Conservation (phyloP, 176 grass and related monocot genomes). For the Eleusine indica region DNA sequence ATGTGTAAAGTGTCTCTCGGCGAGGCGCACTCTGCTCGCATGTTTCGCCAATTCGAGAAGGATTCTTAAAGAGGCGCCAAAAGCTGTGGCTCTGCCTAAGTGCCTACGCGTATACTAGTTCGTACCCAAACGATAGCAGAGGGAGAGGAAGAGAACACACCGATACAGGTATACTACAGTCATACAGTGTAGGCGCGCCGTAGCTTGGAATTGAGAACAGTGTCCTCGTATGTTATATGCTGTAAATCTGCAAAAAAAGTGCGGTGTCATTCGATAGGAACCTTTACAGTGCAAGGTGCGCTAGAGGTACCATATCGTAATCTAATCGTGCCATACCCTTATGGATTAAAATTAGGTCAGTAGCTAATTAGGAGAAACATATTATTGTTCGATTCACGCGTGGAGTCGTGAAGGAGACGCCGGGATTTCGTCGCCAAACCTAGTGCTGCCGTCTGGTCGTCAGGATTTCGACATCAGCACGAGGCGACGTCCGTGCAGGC, state of each 20-base stretch:
- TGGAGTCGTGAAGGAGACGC: no score
- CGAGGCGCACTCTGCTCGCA: background rate
- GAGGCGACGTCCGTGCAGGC: no score
- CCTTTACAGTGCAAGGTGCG: no score
- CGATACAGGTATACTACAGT: background rate
- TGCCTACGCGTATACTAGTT: background rate
- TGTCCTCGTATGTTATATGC: background rate
- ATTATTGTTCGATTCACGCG: no score
- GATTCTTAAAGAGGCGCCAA: background rate
- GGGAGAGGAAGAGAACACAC: background rate
- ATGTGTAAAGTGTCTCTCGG: background rate
- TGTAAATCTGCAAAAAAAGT: background rate
- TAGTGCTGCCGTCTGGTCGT: no score
- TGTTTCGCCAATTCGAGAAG: constrained; percentile 24
- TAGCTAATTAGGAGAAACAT: no score
- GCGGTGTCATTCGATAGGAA: background rate
- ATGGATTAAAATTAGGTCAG: no score
- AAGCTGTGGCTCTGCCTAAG: background rate
- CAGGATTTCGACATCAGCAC: no score
- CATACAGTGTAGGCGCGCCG: background rate
- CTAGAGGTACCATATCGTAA: no score
- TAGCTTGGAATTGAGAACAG: background rate
- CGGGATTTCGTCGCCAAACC: no score
- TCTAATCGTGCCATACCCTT: no score
- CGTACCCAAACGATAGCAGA: background rate